Base-by-base conservation (phyloP, 1,284 basidiomycete genomes). In the Puccinia polysora region DNA sequence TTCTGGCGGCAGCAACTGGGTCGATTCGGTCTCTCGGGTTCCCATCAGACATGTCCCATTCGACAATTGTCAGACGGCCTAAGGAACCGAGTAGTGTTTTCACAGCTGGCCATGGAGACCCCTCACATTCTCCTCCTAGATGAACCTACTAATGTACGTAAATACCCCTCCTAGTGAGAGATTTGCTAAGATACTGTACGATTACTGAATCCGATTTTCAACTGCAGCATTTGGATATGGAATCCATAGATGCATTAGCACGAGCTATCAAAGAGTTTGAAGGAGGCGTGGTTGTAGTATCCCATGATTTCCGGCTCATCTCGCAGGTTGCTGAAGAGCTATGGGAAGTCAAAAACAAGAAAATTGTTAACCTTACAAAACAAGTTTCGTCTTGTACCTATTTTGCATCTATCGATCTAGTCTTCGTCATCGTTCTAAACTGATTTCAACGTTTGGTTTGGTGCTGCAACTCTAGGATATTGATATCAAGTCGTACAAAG, bases 211-310 rank as follows among this genome's bases (percentile, higher is more conserved):
- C 47, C 3, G n/a, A n/a, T 36, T 47, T 34, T 25, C 60, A 59
- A 14, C 25, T 36, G 2, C 32, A 53, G 64, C 69, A 71, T 20
- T 75, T 81, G 84, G 91, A 95, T 80, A 93, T 94, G 89, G 86
- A 85, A 73, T 95, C 92, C 20, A 97, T 97, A 80, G 94, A 97
- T 80, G 93, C 96, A 3, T 85, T 98, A 53, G 95, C 94, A 4
- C 81, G 82, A 36, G 94, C 95, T 63, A 97, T 98, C 84, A 96
- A 96, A 82, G 90, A 90, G 79, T 98, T 93, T 80, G 89, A 91
- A 79, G 95, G 96, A 74, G 95, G 95, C 80, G 96, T 97, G 63
- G 95, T 96, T 75, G 95, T 96, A 78, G 92, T 96, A 75, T 95
- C 92, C 56, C 93, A 96, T 84, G 91, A 96, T 81, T 96, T 96